Evolutionary conservation across 805 yeast genomes (phyloP).

Genomic region (Saccharomycopsis guyanensis): DNA sequence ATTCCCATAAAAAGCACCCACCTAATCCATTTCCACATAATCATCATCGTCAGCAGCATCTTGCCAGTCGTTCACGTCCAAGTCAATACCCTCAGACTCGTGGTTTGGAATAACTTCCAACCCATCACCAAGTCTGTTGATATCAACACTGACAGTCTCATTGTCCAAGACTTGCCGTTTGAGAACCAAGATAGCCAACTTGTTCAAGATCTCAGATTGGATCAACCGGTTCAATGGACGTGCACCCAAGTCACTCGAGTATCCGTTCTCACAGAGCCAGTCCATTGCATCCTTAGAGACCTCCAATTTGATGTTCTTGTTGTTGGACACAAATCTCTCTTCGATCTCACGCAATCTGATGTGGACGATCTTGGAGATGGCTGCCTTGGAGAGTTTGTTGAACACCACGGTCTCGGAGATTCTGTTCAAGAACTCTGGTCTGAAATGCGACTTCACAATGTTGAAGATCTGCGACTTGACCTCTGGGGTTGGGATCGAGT

Average conservation of each 20-base stretch:
- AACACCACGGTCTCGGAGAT: slow-evolving; percentile 88
- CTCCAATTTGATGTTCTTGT: slow-evolving; percentile 65
- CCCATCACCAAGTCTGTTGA: slow-evolving; percentile 47
- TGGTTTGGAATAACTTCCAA: slow-evolving; percentile 84
- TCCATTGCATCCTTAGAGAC: slow-evolving; percentile 73
- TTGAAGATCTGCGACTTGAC: slow-evolving; percentile 77
- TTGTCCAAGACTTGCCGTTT: slow-evolving; percentile 84
- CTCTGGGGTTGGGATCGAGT: slow-evolving; percentile 54
- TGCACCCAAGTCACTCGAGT: slow-evolving; percentile 92
- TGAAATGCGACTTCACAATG: slow-evolving; percentile 79
- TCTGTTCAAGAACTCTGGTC: slow-evolving; percentile 96
- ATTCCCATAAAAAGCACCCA: background rate
- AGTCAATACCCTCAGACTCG: slow-evolving; percentile 50
- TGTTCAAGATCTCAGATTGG: slow-evolving; percentile 80
- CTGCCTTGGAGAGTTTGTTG: slow-evolving; percentile 85
- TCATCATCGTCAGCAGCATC: slow-evolving; percentile 59
- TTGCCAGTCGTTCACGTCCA: slow-evolving; percentile 47
- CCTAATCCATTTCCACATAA: slow-evolving; percentile 26
- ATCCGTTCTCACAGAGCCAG: slow-evolving; percentile 78
- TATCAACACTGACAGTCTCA: slow-evolving; percentile 67
- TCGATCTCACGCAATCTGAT: slow-evolving; percentile 82
- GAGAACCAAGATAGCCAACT: slow-evolving; percentile 79
- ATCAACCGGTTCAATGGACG: slow-evolving; percentile 91
- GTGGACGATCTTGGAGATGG: slow-evolving; percentile 85
- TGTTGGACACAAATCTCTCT: slow-evolving; percentile 75